Evolutionary conservation across 139 green algal species (phyloP), one percentile per base, ranked within the genome.

Genomic region (Volvox africanus): DNA sequence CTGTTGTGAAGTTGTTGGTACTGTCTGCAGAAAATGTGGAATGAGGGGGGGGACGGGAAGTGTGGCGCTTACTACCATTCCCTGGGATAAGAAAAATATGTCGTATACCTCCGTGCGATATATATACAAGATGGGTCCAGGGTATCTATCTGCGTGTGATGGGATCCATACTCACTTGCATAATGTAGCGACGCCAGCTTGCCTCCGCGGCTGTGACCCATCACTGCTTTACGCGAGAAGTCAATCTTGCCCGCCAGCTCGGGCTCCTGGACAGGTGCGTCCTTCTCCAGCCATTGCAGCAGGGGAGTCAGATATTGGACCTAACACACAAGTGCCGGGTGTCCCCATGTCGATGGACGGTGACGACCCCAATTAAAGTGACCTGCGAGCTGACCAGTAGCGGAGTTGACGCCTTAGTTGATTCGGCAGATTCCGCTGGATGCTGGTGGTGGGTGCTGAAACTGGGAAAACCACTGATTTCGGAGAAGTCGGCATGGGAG

Each of bases 141-240:
- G 21, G 73, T 36, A 2, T n/a, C 19, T 35, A 22, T 33, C 32
- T 9, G 26, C 77, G 22, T 22, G 77, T 61, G 32, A 22, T 33
- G 33, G 22, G 5, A 28, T 61, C 33, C 77, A 5, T 36, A 65
- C 80, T 13, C 32, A 79, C 82, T 67, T n/a, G 82, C 62, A 21
- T 61, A 79, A 3, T 88, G 82, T 32, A 88, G 82, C 24, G 82
- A 18, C 32, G 82, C 82, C 62, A 88, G 82, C 33, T 79, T 79
- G 33, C 82, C 82, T 35, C 82, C 82, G 62, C 62, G 62, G 82
- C 82, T 88, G 82, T 88, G 82, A 22, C 82, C 82, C 62, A 79
- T 79, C 61, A 37, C 30, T 14, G 62, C 82, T 0, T n/a, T 62
- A 1, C 19, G 30, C 21, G 62, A 2, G 11, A 65, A 5, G 82